Evolutionary conservation across 1,284 basidiomycete genomes (phyloP).

Genomic region (Marasmius oreades): DNA sequence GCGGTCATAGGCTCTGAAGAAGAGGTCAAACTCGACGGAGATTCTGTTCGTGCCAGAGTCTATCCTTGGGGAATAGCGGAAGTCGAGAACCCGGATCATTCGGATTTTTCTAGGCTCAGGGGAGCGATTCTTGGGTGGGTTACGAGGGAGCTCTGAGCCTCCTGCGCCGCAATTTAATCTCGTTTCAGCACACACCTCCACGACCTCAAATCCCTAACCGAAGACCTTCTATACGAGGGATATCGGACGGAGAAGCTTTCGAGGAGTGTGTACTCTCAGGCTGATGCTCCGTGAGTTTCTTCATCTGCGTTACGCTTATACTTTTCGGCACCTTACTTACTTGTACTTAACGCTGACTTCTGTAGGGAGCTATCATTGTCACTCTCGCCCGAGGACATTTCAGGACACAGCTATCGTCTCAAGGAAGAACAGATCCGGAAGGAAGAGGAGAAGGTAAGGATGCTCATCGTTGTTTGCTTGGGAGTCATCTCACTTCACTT

Average conservation of each 20-base stretch:
- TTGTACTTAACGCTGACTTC: slow-evolving; percentile 56
- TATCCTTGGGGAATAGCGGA: slow-evolving; percentile 98
- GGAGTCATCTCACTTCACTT: background rate
- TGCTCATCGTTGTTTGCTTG: background rate
- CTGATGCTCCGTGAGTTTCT: slow-evolving; percentile 25
- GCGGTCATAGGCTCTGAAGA: slow-evolving; percentile 96
- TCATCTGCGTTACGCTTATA: too few relatives aligned
- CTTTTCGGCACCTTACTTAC: too few relatives aligned
- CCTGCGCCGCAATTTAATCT: too few relatives aligned
- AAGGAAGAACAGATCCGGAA: slow-evolving; percentile 97
- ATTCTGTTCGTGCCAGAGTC: slow-evolving; percentile 82
- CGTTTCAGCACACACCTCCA: slow-evolving; percentile 78
- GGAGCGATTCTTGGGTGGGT: slow-evolving; percentile 79
- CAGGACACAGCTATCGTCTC: slow-evolving; percentile 89
- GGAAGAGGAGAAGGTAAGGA: slow-evolving; percentile 87
- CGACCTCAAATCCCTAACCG: slow-evolving; percentile 90
- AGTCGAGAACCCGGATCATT: slow-evolving; percentile 96
- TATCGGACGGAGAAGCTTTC: slow-evolving; percentile 98
- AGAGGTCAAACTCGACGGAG: slow-evolving; percentile 86
- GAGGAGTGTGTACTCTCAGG: slow-evolving; percentile 52
- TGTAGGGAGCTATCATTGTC: slow-evolving; percentile 1
- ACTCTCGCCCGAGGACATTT: slow-evolving; percentile 88
- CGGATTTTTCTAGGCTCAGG: slow-evolving; percentile 87
- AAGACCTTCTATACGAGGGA: slow-evolving; percentile 91
- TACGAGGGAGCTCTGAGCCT: slow-evolving; percentile 1